phyloP scores from a whole-genome alignment of 306 rosid genomes.

The Acacia crassicarpa region DNA sequence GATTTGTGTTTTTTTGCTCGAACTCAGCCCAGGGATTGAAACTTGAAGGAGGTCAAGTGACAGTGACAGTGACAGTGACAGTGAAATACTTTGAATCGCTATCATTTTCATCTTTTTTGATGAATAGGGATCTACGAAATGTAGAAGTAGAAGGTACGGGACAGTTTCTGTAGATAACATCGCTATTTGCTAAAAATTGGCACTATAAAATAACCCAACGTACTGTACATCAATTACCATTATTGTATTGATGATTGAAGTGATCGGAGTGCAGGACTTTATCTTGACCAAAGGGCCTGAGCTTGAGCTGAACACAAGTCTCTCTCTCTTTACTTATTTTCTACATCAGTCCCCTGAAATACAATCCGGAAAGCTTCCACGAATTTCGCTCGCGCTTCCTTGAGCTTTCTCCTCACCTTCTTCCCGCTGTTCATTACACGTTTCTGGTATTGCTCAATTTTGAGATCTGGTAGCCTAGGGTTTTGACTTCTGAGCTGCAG shows the following conservation, averaged over 20 bases:
- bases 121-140: slow-evolving; percentile 6
- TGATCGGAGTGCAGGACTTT: background rate
- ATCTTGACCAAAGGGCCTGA: background rate
- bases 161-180: background rate
- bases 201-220: background rate
- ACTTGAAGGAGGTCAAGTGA: background rate
- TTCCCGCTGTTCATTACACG: background rate
- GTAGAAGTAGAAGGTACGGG: background rate
- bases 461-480: slow-evolving; percentile 60
- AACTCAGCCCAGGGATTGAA: background rate
- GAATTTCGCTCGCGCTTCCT: slow-evolving; percentile 33
- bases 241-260: background rate
- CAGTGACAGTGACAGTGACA: background rate
- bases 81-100: background rate
- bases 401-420: slow-evolving; percentile 21
- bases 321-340: slow-evolving; percentile 19
- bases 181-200: background rate
- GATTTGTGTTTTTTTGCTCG: too few relatives aligned
- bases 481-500: slow-evolving; percentile 20
- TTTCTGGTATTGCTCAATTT: slow-evolving; percentile 13
- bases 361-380: background rate
- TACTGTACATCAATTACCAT: background rate
- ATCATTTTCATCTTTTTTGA: background rate
- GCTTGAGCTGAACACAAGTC: background rate
- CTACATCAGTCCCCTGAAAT: slow-evolving; percentile 25